A percentile compares a stretch with the other conserved stretches of the same genome.
Evolutionary conservation across 805 yeast genomes (phyloP).

Genomic region (Ogataea nitratoaversa): DNA sequence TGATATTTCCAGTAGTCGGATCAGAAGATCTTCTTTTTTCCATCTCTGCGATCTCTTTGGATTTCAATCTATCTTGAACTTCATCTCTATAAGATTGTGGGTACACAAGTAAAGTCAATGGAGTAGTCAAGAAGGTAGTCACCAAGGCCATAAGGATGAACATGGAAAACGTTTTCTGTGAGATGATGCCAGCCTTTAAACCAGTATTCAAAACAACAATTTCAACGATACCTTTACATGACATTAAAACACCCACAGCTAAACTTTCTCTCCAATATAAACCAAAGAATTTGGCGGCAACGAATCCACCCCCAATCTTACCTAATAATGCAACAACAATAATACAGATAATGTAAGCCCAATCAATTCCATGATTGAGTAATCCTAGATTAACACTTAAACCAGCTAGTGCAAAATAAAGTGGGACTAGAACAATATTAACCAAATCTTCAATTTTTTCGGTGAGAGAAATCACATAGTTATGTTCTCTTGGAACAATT

Average conservation of each 20-base stretch:
- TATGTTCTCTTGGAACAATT: conserved; percentile 71
- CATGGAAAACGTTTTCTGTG: conserved; percentile 68
- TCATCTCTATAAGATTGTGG: conserved; percentile 59
- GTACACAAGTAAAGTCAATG: conserved; percentile 57
- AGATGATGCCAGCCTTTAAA: conserved; percentile 62
- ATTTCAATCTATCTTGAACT: conserved; percentile 31
- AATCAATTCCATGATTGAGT: conserved; percentile 60
- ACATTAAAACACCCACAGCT: conserved; percentile 78
- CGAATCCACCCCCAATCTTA: conserved; percentile 62
- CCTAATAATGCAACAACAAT: conserved; percentile 64
- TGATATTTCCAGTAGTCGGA: conserved; percentile 17
- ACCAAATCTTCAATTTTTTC: conserved; percentile 78
- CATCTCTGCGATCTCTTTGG: conserved; percentile 11
- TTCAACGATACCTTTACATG: conserved; percentile 86
- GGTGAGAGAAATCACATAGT: conserved; percentile 63
- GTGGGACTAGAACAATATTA: conserved; percentile 65
- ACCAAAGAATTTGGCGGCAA: conserved; percentile 60
- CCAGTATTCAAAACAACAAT: conserved; percentile 76
- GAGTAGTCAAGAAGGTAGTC: conserved; percentile 77
- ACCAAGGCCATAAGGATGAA: conserved; percentile 79
- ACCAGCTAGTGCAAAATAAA: conserved; percentile 79
- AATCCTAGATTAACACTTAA: conserved; percentile 64
- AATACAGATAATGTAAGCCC: conserved; percentile 74
- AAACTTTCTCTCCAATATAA: conserved; percentile 69
- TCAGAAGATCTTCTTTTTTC: conserved; percentile 28